Conservation (phyloP, 208 protist genomes). For the Naegleria lovaniensis region DNA sequence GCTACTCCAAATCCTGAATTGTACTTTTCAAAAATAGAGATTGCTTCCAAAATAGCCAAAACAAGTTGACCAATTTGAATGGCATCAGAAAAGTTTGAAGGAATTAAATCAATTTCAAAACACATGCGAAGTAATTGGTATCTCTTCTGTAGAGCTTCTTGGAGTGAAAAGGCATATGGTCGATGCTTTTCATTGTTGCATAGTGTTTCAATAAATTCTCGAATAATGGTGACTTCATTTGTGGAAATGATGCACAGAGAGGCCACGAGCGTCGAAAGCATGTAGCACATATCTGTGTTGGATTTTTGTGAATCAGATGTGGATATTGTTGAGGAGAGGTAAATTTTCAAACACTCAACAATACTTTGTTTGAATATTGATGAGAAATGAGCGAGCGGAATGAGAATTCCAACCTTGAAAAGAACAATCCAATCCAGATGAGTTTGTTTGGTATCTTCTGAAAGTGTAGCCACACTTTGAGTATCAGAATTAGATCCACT, state of each 20-base stretch:
- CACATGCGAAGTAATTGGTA: no score
- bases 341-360: not conserved
- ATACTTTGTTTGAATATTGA: not conserved
- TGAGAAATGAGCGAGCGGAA: not conserved
- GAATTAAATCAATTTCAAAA: no score
- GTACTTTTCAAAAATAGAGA: not conserved
- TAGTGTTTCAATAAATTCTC: not conserved
- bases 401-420: not conserved
- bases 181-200: not conserved
- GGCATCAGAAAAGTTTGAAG: no score
- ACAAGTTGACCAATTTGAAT: no score
- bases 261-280: not conserved
- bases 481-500: not conserved
- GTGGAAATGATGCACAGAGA: not conserved
- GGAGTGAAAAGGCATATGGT: not conserved
- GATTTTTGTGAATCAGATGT: not conserved
- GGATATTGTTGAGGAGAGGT: no score
- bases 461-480: not conserved
- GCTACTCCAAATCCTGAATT: not conserved
- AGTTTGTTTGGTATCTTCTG: not conserved
- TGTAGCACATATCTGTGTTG: not conserved
- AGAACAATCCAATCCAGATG: not conserved
- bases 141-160: no score
- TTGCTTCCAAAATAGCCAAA: not conserved
- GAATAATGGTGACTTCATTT: not conserved